These are phyloP conservation scores for Coemansia sp. DNA, from an alignment of 192 early-diverging fungal species.

Conservation along the genomic window DNA sequence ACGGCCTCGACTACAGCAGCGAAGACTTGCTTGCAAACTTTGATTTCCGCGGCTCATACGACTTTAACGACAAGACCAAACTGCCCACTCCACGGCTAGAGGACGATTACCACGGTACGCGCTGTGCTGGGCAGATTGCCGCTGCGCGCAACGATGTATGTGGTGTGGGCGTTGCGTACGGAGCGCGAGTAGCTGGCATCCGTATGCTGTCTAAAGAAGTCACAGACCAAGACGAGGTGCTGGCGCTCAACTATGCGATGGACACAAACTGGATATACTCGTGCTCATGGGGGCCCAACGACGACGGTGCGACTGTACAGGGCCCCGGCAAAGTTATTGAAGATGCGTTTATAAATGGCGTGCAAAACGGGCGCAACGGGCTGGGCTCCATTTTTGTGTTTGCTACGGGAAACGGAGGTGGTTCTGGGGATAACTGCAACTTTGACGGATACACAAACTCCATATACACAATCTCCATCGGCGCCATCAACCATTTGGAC, in stretches of 20 bases:
- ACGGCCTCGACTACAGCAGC: constrained; percentile 85
- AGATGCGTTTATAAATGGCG: constrained; percentile 86
- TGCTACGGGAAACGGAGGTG: constrained; percentile 89
- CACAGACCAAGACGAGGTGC: constrained; percentile 92
- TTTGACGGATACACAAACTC: constrained; percentile 96
- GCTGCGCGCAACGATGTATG: constrained; percentile 88
- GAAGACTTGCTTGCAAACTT: constrained; percentile 85
- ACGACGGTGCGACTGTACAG: constrained; percentile 82
- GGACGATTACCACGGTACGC: constrained; percentile 92
- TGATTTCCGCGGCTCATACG: constrained; percentile 88
- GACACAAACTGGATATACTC: constrained; percentile 94
- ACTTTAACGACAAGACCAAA: constrained; percentile 81
- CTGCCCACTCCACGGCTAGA: constrained; percentile 69
- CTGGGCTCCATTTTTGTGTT: constrained; percentile 90
- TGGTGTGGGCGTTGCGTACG: constrained; percentile 89
- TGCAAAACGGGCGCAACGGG: constrained; percentile 77
- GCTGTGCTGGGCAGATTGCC: constrained; percentile 97
- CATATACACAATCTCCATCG: constrained; percentile 92
- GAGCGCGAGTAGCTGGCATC: constrained; percentile 81
- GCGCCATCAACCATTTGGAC: constrained; percentile 75
- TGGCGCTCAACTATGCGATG: constrained; percentile 82
- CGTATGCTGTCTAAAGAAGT: constrained; percentile 86
- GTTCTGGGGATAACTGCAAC: constrained; percentile 86
- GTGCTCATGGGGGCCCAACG: constrained; percentile 93
- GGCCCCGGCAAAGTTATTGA: constrained; percentile 75